Base-by-base conservation (phyloP, 371 early-diverging fungal species). In the Actinomucor elegans region DNA sequence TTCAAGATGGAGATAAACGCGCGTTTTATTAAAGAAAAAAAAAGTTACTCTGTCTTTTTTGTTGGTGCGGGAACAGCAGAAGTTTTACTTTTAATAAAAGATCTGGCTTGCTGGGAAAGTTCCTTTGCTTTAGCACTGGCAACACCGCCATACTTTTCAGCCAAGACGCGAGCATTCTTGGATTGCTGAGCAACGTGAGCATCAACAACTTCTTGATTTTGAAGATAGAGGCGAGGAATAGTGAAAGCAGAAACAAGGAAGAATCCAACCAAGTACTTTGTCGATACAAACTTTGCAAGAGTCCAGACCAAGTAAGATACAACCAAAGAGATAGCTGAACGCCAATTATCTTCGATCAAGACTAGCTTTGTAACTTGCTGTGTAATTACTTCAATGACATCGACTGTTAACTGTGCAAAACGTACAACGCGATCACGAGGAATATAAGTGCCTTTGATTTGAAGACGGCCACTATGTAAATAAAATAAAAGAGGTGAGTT, bases 241-340 rank as follows among this genome's bases (percentile, higher is more conserved):
- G 73, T 67, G 55, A 83, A 83, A 28, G 70, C 67, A 24, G 70
- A 65, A 44, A 77, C 58, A 6, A 77, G 5, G 46, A 79, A 77
- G 44, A 79, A 18, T 9, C 71, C 79, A 20, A 79, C 55, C 12
- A 83, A 57, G 18, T 73, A 75, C 41, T 79, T 77, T n/a, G 81
- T 83, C 10, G 83, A 74, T 21, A 83, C 71, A 57, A 67, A 75
- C 26, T 76, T 77, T 44, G 79, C 76, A 45, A 83, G 52, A 17
- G 81, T 80, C 83, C 83, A 83, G 49, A 83, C 63, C 26, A 64
- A 47, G 43, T 77, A 83, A 18, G 79, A 75, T 27, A 60, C 51
- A 33, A 69, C 70, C 15, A 83, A 46, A 27, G 79, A 71, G 50
- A 76, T 62, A 27, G 71, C 66, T 24, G 75, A 73, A 34, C 76